Evolutionary conservation across 2,329 filamentous ascomycete genomes (phyloP).

Genomic region (Aspergillus fumigatiaffinis): DNA sequence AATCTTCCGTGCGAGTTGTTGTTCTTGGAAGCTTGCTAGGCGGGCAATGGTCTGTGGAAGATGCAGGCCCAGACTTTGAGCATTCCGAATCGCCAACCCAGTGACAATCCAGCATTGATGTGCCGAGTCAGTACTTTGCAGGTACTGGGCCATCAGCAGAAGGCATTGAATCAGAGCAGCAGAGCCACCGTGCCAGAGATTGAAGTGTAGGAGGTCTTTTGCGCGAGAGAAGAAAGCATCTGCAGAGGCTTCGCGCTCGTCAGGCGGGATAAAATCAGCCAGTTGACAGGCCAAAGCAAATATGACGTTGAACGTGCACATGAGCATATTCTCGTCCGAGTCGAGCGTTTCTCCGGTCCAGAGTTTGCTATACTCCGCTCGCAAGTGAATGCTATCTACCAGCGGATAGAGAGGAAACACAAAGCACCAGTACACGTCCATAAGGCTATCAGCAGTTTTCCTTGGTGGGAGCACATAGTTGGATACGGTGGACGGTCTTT

Average conservation of each 20-base stretch:
- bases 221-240: slow-evolving; percentile 43
- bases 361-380: slow-evolving; percentile 38
- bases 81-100: slow-evolving; percentile 45
- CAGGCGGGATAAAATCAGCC: slow-evolving; percentile 37
- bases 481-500: slow-evolving; percentile 5
- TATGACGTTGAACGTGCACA: slow-evolving; percentile 46
- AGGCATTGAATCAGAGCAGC: slow-evolving; percentile 46
- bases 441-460: slow-evolving; percentile 44
- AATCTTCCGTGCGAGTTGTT: slow-evolving; percentile 28
- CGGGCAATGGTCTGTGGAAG: slow-evolving; percentile 36
- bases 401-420: slow-evolving; percentile 48
- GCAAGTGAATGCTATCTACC: slow-evolving; percentile 37
- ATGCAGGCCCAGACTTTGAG: slow-evolving; percentile 47
- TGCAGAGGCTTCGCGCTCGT: slow-evolving; percentile 41
- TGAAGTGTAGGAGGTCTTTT: slow-evolving; percentile 41
- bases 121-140: slow-evolving; percentile 47
- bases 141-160: slow-evolving; percentile 47
- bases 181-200: slow-evolving; percentile 43
- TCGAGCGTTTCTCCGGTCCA: slow-evolving; percentile 39
- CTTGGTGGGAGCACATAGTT: slow-evolving; percentile 45
- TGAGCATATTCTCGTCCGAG: slow-evolving; percentile 41
- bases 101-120: slow-evolving; percentile 51
- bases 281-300: slow-evolving; percentile 47
- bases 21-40: slow-evolving; percentile 22
- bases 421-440: slow-evolving; percentile 46